phyloP scores from a whole-genome alignment of 305 asterid species.

The Solanum hybrid region DNA sequence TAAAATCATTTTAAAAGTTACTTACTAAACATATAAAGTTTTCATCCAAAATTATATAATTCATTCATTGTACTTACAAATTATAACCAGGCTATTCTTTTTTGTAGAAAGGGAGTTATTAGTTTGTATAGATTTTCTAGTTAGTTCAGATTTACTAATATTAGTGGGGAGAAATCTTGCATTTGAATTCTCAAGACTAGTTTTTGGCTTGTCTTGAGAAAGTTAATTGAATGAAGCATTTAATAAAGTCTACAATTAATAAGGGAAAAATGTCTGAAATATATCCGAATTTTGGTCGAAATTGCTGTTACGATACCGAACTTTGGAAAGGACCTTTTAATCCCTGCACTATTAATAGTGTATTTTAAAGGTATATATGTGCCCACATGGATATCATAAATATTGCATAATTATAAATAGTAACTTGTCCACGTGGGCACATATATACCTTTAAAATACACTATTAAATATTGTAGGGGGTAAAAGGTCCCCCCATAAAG shows the following conservation, averaged over 20 bases:
- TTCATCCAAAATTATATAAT: background rate
- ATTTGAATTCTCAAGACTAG: background rate
- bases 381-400: too few species aligned
- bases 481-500: too few species aligned
- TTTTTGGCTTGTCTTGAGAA: background rate
- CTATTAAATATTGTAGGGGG: too few species aligned
- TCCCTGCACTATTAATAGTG: too few species aligned
- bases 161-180: background rate
- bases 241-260: background rate
- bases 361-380: too few species aligned
- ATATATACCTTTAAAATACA: too few species aligned
- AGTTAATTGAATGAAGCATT: background rate
- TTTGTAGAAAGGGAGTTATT: background rate
- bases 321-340: too few species aligned
- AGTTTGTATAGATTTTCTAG: background rate
- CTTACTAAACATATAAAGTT: background rate
- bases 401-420: too few species aligned
- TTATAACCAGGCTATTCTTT: background rate
- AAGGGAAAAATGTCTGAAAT: too few species aligned
- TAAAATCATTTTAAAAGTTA: background rate
- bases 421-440: too few species aligned
- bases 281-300: too few species aligned
- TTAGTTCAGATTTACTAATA: background rate
- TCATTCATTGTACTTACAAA: background rate
- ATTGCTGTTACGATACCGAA: too few species aligned